Conservation (phyloP, 2,329 filamentous ascomycete genomes). For the Laburnicola sp. region DNA sequence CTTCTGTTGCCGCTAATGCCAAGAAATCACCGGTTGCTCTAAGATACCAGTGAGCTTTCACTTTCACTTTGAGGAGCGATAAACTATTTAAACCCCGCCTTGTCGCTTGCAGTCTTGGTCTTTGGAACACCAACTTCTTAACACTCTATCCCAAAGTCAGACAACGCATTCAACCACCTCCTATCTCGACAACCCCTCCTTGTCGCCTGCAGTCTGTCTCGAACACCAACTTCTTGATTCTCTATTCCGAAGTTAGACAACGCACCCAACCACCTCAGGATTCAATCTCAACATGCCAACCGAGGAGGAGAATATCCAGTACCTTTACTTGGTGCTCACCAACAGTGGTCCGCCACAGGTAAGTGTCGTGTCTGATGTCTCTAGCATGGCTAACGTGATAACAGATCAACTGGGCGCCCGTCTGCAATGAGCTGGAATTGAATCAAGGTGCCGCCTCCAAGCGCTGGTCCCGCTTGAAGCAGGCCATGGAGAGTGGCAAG, state of each 20-base stretch:
- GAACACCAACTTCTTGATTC: background rate
- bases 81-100: conserved; percentile 1
- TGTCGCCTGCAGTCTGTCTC: no score
- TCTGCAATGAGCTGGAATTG: conserved; percentile 29
- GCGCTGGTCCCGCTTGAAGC: conserved; percentile 42
- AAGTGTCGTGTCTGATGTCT: conserved; percentile 2
- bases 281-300: conserved; percentile 28
- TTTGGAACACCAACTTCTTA: background rate
- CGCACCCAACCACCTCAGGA: background rate
- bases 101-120: background rate
- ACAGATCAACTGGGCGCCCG: conserved; percentile 38
- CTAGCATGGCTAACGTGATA: background rate
- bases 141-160: background rate
- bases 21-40: conserved; percentile 15
- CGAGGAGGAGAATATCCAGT: conserved; percentile 34
- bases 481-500: conserved; percentile 27
- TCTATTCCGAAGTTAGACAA: background rate
- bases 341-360: conserved; percentile 26
- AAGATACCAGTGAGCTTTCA: conserved; percentile 13
- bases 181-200: background rate
- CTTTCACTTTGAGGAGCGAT: conserved; percentile 4
- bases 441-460: conserved; percentile 31
- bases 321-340: conserved; percentile 37
- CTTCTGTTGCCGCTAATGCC: background rate
- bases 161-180: background rate